Conservation (phyloP, 2,329 filamentous ascomycete species). For the Camillea tinctor region DNA sequence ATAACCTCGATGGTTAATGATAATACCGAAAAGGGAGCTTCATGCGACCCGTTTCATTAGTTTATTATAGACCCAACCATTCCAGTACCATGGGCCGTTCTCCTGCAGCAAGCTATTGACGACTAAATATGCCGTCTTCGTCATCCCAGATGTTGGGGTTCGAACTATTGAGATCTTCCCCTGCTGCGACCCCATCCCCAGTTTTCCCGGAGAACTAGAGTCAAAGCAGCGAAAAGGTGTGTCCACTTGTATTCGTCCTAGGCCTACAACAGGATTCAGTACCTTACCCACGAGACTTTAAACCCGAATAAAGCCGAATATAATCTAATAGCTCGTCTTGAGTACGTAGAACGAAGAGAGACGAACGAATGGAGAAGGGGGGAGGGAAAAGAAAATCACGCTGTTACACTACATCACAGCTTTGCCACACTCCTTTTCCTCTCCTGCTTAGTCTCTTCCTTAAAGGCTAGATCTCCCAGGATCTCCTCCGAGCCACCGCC, state of each 20-base stretch:
- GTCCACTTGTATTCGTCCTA: background rate
- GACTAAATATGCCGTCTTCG: background rate
- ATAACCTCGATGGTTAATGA: background rate
- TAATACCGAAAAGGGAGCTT: background rate
- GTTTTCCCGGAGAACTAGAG: background rate
- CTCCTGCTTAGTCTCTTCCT: constrained; percentile 37
- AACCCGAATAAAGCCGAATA: background rate
- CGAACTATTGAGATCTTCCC: background rate
- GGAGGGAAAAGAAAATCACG: too few species aligned
- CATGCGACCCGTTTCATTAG: background rate
- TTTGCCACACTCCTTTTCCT: constrained; percentile 10
- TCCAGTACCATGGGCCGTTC: background rate
- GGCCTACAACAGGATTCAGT: background rate
- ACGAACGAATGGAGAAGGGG: too few species aligned
- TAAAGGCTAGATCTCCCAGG: constrained; percentile 44
- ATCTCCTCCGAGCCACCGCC: constrained; percentile 53
- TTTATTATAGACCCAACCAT: background rate
- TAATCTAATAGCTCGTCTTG: background rate
- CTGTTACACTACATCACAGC: constrained; percentile 1
- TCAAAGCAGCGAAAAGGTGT: background rate
- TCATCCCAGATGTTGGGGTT: background rate
- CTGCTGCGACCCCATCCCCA: background rate
- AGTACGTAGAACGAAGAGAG: background rate
- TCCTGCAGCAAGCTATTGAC: background rate
- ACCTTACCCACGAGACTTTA: background rate